Evolutionary conservation across 805 yeast genomes (phyloP).

Genomic region (Wickerhamomyces tratensis): DNA sequence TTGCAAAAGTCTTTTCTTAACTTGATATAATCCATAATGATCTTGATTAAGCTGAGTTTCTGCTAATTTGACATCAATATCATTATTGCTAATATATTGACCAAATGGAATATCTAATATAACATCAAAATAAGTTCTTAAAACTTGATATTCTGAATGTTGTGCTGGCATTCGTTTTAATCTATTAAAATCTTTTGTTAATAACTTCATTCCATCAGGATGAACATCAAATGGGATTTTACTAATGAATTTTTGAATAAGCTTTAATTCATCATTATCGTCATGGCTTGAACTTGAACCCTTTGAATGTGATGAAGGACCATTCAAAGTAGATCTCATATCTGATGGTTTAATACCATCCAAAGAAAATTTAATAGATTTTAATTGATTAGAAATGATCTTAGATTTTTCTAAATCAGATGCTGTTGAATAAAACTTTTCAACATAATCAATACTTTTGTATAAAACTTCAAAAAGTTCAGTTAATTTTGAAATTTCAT

Average conservation of each 20-base stretch:
- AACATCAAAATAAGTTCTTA: constrained; percentile 54
- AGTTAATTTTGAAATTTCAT: constrained; percentile 25
- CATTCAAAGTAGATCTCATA: background rate
- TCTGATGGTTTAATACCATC: constrained; percentile 32
- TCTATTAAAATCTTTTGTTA: constrained; percentile 43
- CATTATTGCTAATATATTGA: constrained; percentile 19
- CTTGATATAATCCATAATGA: constrained; percentile 68
- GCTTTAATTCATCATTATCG: constrained; percentile 28
- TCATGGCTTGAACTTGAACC: constrained; percentile 5
- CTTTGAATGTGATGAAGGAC: background rate
- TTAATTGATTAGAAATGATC: constrained; percentile 45
- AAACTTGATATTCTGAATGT: constrained; percentile 54
- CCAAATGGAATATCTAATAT: constrained; percentile 56
- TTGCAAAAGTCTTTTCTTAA: constrained; percentile 67
- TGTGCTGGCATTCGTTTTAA: constrained; percentile 41
- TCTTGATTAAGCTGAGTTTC: constrained; percentile 56
- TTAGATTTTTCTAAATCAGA: constrained; percentile 41
- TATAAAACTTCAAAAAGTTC: constrained; percentile 29
- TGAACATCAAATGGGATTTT: constrained; percentile 20
- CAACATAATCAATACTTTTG: constrained; percentile 24
- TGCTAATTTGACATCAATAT: constrained; percentile 42
- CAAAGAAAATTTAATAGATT: constrained; percentile 37
- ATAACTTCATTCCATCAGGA: constrained; percentile 30
- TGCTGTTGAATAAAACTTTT: constrained; percentile 40
- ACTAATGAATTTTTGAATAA: constrained; percentile 21